Conservation (phyloP, 2,329 filamentous ascomycete species). For the Aspergillus viridinutans region DNA sequence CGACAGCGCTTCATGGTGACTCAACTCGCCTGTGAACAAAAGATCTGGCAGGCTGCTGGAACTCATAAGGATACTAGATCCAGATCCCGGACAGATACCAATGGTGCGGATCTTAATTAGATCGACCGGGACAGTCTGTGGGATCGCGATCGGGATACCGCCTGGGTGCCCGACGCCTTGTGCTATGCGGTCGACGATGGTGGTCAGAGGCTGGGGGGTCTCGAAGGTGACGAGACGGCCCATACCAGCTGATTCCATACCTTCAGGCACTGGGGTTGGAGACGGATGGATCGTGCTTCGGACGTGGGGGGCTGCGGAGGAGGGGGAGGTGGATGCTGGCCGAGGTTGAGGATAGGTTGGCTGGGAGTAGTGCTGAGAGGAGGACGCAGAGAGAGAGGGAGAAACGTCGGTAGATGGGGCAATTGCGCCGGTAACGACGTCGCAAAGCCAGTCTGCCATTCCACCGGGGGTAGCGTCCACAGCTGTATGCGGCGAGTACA, state of each 20-base stretch:
- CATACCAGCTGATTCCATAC: conserved; percentile 53
- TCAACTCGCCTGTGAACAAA: conserved; percentile 87
- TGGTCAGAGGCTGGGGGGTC: conserved; percentile 48
- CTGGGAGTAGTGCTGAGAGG: conserved; percentile 35
- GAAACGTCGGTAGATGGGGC: conserved; percentile 4
- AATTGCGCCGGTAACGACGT: conserved; percentile 64
- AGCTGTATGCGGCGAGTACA: conserved; percentile 94
- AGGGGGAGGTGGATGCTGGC: conserved; percentile 22
- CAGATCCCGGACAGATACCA: conserved; percentile 86
- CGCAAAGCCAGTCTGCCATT: conserved; percentile 90
- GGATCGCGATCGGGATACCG: conserved; percentile 60
- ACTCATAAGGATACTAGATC: conserved; percentile 67
- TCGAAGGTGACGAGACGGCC: conserved; percentile 57
- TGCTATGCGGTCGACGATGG: conserved; percentile 60
- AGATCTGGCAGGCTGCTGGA: conserved; percentile 61
- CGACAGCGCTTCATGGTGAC: conserved; percentile 84
- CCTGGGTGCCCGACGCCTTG: conserved; percentile 63
- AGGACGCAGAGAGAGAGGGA: conserved; percentile 12
- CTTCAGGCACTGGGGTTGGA: conserved; percentile 29
- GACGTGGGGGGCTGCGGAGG: conserved; percentile 45
- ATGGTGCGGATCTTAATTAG: conserved; percentile 62
- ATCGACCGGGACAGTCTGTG: conserved; percentile 53
- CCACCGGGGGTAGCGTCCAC: conserved; percentile 82
- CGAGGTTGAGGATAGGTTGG: conserved; percentile 36
- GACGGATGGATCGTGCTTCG: conserved; percentile 53